Evolutionary conservation across 129 eudicot species (phyloP).

Genomic region (Erigeron canadensis): DNA sequence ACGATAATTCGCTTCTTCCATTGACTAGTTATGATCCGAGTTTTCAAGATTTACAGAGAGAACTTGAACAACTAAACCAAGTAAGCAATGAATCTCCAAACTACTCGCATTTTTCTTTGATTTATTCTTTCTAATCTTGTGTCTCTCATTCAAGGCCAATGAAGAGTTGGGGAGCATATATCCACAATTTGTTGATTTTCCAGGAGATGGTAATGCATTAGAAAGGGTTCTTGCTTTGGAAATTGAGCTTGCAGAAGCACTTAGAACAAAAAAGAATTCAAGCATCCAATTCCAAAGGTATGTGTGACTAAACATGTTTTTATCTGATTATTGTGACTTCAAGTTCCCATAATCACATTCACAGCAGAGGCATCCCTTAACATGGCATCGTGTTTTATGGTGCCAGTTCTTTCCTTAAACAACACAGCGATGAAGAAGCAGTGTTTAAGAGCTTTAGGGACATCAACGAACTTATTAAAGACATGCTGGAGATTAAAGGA

Average conservation of each 20-base stretch:
- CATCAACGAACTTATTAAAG: constrained; percentile 80
- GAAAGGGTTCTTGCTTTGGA: constrained; percentile 95
- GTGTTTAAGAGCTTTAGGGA: constrained; percentile 82
- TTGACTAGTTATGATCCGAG: constrained; percentile 44
- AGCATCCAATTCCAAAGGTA: constrained; percentile 90
- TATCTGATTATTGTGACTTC: neutral
- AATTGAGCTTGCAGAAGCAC: constrained; percentile 97
- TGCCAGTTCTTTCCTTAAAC: constrained; percentile 81
- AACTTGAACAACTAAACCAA: constrained; percentile 62
- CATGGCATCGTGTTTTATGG: neutral
- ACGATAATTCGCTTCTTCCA: constrained; percentile 51
- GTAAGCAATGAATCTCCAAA: constrained; percentile 26
- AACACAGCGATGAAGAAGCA: constrained; percentile 82
- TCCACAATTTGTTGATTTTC: constrained; percentile 56
- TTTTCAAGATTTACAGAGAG: constrained; percentile 50
- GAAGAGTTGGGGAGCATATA: constrained; percentile 75
- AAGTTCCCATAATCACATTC: neutral
- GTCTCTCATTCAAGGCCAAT: constrained; percentile 47
- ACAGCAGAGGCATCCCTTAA: neutral
- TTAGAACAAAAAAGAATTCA: constrained; percentile 68
- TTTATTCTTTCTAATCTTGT: constrained; percentile 17
- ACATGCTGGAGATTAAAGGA: constrained; percentile 82
- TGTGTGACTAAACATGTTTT: neutral
- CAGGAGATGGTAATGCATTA: constrained; percentile 69
- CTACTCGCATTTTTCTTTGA: neutral